Conservation (phyloP, 306 rosid genomes). For the Sophora flavescens region DNA sequence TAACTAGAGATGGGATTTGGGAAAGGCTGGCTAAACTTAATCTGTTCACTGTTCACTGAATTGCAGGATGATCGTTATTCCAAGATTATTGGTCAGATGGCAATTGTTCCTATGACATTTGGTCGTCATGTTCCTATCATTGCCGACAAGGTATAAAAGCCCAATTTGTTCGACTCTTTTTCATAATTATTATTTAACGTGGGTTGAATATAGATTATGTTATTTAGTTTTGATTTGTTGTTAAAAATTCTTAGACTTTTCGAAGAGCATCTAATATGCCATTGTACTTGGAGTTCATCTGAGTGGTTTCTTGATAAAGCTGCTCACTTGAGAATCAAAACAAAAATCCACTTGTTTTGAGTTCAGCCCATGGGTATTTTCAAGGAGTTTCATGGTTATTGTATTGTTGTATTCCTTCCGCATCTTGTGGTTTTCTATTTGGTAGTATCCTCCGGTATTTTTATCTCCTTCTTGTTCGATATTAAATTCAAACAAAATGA, state of each 20-base stretch:
- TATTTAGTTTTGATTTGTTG: conserved; percentile 1
- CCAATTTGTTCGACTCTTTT: background rate
- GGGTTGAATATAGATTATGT: conserved; percentile 11
- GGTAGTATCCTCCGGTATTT: too few species aligned
- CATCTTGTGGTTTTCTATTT: too few species aligned
- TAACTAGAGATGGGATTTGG: background rate
- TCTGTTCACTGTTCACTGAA: conserved; percentile 26
- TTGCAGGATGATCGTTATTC: conserved; percentile 95
- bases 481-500: too few species aligned
- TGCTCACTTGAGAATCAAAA: background rate
- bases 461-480: too few species aligned
- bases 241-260: background rate
- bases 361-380: background rate
- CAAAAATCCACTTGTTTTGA: conserved; percentile 11
- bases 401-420: background rate
- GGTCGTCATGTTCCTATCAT: conserved; percentile 96
- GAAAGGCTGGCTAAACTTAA: background rate
- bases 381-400: background rate
- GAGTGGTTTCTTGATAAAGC: conserved; percentile 14
- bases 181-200: conserved; percentile 20
- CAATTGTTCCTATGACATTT: conserved; percentile 92
- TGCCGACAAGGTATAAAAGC: conserved; percentile 71
- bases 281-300: background rate
- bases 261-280: background rate
- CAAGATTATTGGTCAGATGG: conserved; percentile 82